Conservation (phyloP, 768 basidiomycete species). For the Rhizopogon vesiculosus region DNA sequence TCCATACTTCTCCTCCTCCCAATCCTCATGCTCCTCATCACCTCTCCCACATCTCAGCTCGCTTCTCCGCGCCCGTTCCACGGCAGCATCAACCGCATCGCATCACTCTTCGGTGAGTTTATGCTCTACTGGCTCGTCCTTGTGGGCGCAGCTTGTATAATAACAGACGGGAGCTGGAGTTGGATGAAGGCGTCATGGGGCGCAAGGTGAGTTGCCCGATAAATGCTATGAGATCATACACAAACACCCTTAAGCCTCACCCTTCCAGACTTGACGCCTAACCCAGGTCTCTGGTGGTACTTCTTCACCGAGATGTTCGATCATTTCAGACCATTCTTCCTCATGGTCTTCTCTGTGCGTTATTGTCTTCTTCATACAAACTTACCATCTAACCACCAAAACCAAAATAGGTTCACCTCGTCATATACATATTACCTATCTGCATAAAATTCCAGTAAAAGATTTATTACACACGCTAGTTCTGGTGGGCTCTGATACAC, state of each 20-base stretch:
- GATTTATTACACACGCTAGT: background rate
- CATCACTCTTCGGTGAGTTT: slow-evolving; percentile 43
- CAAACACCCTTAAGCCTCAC: slow-evolving; percentile 47
- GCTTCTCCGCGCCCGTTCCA: slow-evolving; percentile 47
- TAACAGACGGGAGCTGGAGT: slow-evolving; percentile 54
- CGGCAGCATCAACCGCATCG: slow-evolving; percentile 4
- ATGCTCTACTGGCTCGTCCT: slow-evolving; percentile 44
- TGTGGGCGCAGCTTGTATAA: slow-evolving; percentile 38
- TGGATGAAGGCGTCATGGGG: slow-evolving; percentile 87
- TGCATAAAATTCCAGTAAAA: slow-evolving; percentile 84
- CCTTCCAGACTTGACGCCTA: slow-evolving; percentile 89
- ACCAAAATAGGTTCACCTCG: slow-evolving; percentile 61
- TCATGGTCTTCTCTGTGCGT: slow-evolving; percentile 88
- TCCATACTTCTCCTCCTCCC: slow-evolving; percentile 66
- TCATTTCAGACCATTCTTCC: slow-evolving; percentile 92
- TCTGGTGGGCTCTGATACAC: background rate
- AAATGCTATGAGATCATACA: background rate
- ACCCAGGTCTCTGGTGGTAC: slow-evolving; percentile 97
- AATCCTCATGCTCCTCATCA: slow-evolving; percentile 57
- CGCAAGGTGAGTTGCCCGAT: slow-evolving; percentile 50
- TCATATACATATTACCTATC: slow-evolving; percentile 79
- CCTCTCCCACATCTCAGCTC: slow-evolving; percentile 60
- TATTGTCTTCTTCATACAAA: background rate
- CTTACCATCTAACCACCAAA: background rate
- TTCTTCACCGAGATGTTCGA: slow-evolving; percentile 99